Evolutionary conservation across 495 filamentous ascomycete genomes (phyloP), one percentile per base, ranked within the genome.

Genomic region (Trichocladium uniseriatum): DNA sequence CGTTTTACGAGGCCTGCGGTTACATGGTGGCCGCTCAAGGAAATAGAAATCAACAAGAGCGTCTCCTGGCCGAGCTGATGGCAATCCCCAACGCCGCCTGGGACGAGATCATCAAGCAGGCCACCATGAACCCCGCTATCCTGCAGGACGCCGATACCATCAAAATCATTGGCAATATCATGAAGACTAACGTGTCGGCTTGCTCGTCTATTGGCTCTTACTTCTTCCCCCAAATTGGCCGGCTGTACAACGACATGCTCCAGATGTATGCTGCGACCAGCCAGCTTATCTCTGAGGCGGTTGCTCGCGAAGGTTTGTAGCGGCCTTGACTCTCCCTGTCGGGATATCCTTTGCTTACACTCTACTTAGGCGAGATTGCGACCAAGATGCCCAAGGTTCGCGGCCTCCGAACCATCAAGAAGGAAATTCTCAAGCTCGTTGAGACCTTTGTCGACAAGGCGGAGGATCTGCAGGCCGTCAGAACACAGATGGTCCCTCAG

Each of bases 11-110:
- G 70, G 92, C 92, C 16, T 99, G 92, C 60, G 92, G 92, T 31
- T 94, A 96, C 60, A 99, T 99, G 92, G 95, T 99, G 41, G 90
- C 87, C 52, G 92, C 92, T 0, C 92, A 99, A 63, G 92, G 92
- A 3, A 91, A 95, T 65, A 87, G 90, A 66, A 77, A 80, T 52
- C 80, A 86, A 28, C 92, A 97, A 58, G 94, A 97, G 61, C 76
- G 92, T 44, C 70, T 99, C 44, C 89, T 95, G 53, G 75, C 83
- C 29, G 94, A 97, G 52, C 69, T 99, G 32, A 99, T 99, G 92
- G 75, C 76, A 8, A 78, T 91, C 46, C 94, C 92, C 32, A 99
- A 99, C 60, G 73, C 79, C 38, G 92, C 92, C 16, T 99, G 92
- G 92, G 89, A 96, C 58, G 75, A 81, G 40, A 97, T 99, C 54